Percentiles rank a stretch among this genome's conserved stretches.
These are phyloP conservation scores for Penium margaritaceum DNA, from an alignment of 139 green algal genomes.

Conservation along the genomic window DNA sequence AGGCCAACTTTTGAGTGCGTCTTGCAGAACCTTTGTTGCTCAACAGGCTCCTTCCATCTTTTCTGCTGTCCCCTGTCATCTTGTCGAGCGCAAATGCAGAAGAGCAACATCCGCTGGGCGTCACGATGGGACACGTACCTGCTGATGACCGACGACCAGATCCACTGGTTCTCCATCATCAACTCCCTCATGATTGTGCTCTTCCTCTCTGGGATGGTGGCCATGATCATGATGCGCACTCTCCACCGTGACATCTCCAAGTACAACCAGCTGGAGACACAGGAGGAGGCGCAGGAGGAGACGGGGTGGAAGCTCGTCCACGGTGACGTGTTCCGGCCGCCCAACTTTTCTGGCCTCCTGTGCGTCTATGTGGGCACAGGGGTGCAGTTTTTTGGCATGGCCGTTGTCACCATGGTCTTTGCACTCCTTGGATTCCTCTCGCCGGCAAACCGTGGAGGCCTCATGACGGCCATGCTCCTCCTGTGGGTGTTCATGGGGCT, in stretches of 20 bases:
- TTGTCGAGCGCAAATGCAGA: too few species aligned
- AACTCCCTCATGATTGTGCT: constrained; percentile 99
- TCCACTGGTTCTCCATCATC: constrained; percentile 99
- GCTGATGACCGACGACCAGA: constrained; percentile 84
- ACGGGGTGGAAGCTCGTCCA: constrained; percentile 97
- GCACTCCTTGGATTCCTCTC: constrained; percentile 93
- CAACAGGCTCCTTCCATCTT: too few species aligned
- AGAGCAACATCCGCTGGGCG: constrained; percentile 81
- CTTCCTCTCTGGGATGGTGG: constrained; percentile 95
- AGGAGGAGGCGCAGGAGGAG: constrained; percentile 84
- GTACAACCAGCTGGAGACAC: constrained; percentile 94
- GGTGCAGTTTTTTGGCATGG: constrained; percentile 87
- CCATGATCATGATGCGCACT: constrained; percentile 97
- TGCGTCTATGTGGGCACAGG: constrained; percentile 83
- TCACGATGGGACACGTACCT: constrained; percentile 98
- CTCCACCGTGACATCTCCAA: constrained; percentile 88
- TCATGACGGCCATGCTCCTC: constrained; percentile 92
- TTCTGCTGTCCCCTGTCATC: too few species aligned
- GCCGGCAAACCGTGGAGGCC: constrained; percentile 88
- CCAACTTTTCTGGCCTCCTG: constrained; percentile 62
- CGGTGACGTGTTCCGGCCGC: constrained; percentile 94
- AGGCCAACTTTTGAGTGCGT: too few species aligned
- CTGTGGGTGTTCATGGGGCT: constrained; percentile 97
- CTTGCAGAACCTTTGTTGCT: too few species aligned
- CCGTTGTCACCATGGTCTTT: constrained; percentile 88